Conservation (phyloP, 805 yeast genomes). For the Kodamaea kakaduensis region DNA sequence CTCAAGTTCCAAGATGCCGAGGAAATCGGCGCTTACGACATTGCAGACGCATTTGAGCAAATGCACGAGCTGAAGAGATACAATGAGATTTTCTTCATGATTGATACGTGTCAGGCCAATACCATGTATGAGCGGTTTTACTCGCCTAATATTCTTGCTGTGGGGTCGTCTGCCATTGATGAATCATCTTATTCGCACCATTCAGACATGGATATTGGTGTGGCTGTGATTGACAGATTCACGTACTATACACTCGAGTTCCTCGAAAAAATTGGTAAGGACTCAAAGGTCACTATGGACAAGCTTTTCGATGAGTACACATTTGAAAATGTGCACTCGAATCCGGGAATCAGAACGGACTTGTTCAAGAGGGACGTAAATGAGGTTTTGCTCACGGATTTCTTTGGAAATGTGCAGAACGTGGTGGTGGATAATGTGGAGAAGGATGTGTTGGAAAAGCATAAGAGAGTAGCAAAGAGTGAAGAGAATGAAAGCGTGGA, state of each 20-base stretch:
- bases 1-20: slow-evolving; percentile 98
- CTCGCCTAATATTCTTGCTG: slow-evolving; percentile 88
- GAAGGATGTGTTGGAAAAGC: slow-evolving; percentile 40
- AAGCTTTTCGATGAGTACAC: slow-evolving; percentile 84
- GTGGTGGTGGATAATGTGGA: slow-evolving; percentile 60
- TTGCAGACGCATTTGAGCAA: slow-evolving; percentile 95
- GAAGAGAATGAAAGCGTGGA: neutral
- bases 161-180: slow-evolving; percentile 83
- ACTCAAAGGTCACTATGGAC: slow-evolving; percentile 69
- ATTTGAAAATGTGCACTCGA: slow-evolving; percentile 80
- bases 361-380: slow-evolving; percentile 60
- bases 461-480: slow-evolving; percentile 12
- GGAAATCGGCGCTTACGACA: slow-evolving; percentile 90
- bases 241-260: slow-evolving; percentile 89
- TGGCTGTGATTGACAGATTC: slow-evolving; percentile 95
- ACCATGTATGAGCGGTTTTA: slow-evolving; percentile 93
- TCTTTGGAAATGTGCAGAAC: slow-evolving; percentile 88
- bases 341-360: slow-evolving; percentile 90
- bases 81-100: slow-evolving; percentile 94
- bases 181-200: slow-evolving; percentile 95
- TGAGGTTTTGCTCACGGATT: slow-evolving; percentile 81
- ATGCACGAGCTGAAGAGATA: slow-evolving; percentile 95
- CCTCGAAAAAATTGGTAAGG: slow-evolving; percentile 74
- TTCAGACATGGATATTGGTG: slow-evolving; percentile 93
- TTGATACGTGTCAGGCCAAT: slow-evolving; percentile 98